Evolutionary conservation across 495 filamentous ascomycete genomes (phyloP).

Genomic region (Penicillium robsamsonii): DNA sequence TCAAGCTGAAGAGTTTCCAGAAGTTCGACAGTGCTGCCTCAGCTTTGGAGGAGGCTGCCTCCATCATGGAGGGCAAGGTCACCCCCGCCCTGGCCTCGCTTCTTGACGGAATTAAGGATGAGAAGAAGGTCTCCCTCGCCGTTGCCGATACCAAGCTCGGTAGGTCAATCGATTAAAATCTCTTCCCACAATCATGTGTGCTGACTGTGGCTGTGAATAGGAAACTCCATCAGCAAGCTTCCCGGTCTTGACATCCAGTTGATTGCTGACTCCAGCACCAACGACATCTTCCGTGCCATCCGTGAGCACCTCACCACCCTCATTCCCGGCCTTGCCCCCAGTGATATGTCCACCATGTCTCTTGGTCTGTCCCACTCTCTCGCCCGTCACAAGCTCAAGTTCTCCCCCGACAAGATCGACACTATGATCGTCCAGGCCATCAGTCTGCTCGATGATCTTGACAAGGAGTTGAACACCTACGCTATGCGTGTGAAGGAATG

Average conservation of each 20-base stretch:
- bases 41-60: slow-evolving; percentile 84
- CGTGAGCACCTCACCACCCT: slow-evolving; percentile 85
- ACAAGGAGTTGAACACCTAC: slow-evolving; percentile 98
- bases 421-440: slow-evolving; percentile 99
- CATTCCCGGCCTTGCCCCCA: slow-evolving; percentile 81
- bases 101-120: slow-evolving; percentile 88
- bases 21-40: slow-evolving; percentile 90
- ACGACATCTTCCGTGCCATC: slow-evolving; percentile 89
- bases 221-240: slow-evolving; percentile 88
- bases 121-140: slow-evolving; percentile 94
- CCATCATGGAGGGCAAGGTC: slow-evolving; percentile 89
- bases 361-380: slow-evolving; percentile 95
- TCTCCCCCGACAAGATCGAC: slow-evolving; percentile 98
- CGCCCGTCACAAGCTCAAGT: slow-evolving; percentile 97
- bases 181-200: neutral
- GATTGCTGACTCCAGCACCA: slow-evolving; percentile 81
- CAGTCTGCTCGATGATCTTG: slow-evolving; percentile 86
- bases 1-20: slow-evolving; percentile 94
- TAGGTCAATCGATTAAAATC: slow-evolving; percentile 33
- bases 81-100: slow-evolving; percentile 82
- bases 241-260: slow-evolving; percentile 80
- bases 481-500: slow-evolving; percentile 99
- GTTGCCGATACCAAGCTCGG: slow-evolving; percentile 94
- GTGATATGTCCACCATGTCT: slow-evolving; percentile 87
- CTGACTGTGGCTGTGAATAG: slow-evolving; percentile 32